Conservation (phyloP, 2,329 filamentous ascomycete genomes). For the Fusarium multiceps region DNA sequence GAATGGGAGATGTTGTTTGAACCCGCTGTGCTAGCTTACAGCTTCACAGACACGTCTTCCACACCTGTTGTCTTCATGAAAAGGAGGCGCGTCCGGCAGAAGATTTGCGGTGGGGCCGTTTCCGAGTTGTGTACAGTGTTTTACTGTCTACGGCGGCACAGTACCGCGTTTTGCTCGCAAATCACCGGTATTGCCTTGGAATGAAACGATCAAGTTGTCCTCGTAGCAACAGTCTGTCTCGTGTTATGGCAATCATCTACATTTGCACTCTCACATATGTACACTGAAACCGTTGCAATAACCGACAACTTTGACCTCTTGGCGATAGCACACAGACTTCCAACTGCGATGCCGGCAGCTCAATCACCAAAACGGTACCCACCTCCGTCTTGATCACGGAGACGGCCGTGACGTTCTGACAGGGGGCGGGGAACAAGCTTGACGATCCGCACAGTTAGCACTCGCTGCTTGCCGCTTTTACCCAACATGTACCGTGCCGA, state of each 20-base stretch:
- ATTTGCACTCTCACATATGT: background rate
- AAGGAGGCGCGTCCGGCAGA: slow-evolving; percentile 31
- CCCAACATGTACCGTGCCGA: background rate
- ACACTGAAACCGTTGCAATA: background rate
- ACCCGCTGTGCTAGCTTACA: slow-evolving; percentile 24
- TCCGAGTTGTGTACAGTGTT: slow-evolving; percentile 28
- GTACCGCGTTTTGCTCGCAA: slow-evolving; percentile 7
- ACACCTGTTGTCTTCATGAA: background rate
- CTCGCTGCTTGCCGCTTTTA: slow-evolving; percentile 15
- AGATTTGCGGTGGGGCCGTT: slow-evolving; percentile 35
- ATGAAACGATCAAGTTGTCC: background rate
- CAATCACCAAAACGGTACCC: slow-evolving; percentile 32
- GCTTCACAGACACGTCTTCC: slow-evolving; percentile 13
- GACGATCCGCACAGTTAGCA: slow-evolving; percentile 19
- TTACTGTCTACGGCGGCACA: slow-evolving; percentile 4
- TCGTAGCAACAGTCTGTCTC: background rate
- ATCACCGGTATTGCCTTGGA: background rate
- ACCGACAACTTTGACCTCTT: background rate
- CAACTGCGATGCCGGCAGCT: slow-evolving; percentile 20
- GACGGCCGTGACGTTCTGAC: slow-evolving; percentile 24
- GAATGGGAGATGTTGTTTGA: slow-evolving; percentile 8
- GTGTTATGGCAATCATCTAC: background rate
- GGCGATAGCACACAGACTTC: background rate
- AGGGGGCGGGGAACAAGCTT: slow-evolving; percentile 30
- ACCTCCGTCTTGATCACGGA: slow-evolving; percentile 38